Percentiles rank a stretch among this genome's conserved stretches.
These are phyloP conservation scores for Colletotrichum eremochloae DNA, from an alignment of 2,329 filamentous ascomycete species.

Conservation along the genomic window DNA sequence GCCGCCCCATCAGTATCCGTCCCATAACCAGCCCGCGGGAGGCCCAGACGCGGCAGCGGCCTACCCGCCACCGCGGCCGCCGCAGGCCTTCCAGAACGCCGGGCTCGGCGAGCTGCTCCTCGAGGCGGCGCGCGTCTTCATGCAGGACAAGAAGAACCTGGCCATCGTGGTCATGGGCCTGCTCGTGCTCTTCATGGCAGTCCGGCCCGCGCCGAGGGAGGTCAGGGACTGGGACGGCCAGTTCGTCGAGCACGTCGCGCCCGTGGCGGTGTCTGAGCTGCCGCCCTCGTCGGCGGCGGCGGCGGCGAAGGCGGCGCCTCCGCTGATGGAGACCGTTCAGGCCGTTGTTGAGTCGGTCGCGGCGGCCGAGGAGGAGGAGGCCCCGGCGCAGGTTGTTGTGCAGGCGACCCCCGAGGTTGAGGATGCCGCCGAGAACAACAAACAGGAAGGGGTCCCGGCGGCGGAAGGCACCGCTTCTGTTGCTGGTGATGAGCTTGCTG, in stretches of 20 bases:
- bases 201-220: constrained; percentile 45
- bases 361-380: neutral
- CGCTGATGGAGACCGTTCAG: constrained; percentile 20
- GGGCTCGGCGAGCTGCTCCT: constrained; percentile 67
- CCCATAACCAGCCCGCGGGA: constrained; percentile 43
- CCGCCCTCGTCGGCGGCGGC: neutral
- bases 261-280: constrained; percentile 24
- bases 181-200: constrained; percentile 66
- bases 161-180: constrained; percentile 67
- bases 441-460: neutral
- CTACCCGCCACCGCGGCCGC: constrained; percentile 48
- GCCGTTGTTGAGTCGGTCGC: constrained; percentile 14
- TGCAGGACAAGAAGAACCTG: constrained; percentile 72
- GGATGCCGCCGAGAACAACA: neutral
- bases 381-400: neutral
- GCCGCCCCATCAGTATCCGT: constrained; percentile 41
- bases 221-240: constrained; percentile 46
- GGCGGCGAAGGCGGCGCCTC: neutral
- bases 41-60: constrained; percentile 45
- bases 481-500: neutral
- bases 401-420: constrained; percentile 1
- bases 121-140: constrained; percentile 65
- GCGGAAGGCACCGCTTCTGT: neutral
- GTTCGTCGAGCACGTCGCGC: constrained; percentile 43
- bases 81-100: constrained; percentile 54